A percentile compares a stretch with the other conserved stretches of the same genome.
Conservation (phyloP, 805 yeast species). For the Pichia deserticola region DNA sequence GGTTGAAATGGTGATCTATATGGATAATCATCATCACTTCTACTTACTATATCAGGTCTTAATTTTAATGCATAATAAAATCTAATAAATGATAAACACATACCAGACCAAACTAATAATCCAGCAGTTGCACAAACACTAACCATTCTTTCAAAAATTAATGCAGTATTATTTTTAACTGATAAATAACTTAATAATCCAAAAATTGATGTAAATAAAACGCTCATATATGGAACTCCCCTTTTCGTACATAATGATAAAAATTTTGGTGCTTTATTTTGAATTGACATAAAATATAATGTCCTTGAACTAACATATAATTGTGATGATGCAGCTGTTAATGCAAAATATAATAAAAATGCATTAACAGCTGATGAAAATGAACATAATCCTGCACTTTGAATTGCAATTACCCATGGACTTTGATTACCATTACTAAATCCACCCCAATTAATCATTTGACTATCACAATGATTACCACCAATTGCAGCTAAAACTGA, state of each 20-base stretch:
- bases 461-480: conserved; percentile 21
- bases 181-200: conserved; percentile 56
- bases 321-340: conserved; percentile 51
- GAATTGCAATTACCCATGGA: conserved; percentile 52
- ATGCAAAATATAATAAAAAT: conserved; percentile 45
- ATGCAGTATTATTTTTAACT: conserved; percentile 48
- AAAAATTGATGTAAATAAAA: conserved; percentile 53
- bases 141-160: conserved; percentile 59
- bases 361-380: conserved; percentile 47
- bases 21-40: conserved; percentile 50
- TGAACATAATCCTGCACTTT: conserved; percentile 43
- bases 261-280: conserved; percentile 53
- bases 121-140: conserved; percentile 69
- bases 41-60: conserved; percentile 47
- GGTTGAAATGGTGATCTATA: conserved; percentile 52
- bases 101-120: conserved; percentile 69
- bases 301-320: conserved; percentile 57
- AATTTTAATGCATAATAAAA: conserved; percentile 47
- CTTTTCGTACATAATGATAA: conserved; percentile 51
- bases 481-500: conserved; percentile 21
- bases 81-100: conserved; percentile 49
- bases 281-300: conserved; percentile 45
- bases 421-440: conserved; percentile 42
- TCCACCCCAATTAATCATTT: conserved; percentile 27
- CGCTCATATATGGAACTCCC: conserved; percentile 73